Conservation (phyloP, 2,329 filamentous ascomycete species). For the Fusarium foetens region DNA sequence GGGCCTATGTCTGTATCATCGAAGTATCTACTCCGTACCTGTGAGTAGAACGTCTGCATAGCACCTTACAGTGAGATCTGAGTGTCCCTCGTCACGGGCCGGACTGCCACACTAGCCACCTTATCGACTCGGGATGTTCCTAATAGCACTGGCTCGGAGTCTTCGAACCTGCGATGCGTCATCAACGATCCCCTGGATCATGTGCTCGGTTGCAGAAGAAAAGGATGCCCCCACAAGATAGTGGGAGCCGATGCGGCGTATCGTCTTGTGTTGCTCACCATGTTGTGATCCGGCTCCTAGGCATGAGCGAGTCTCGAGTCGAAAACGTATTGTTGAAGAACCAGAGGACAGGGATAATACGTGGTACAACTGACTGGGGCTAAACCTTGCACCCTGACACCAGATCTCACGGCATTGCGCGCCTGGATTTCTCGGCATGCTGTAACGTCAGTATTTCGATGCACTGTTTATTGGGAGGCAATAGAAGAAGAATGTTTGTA, state of each 20-base stretch:
- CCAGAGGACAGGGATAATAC: conserved; percentile 21
- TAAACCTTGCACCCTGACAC: conserved; percentile 40
- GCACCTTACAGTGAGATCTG: neutral
- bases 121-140: neutral
- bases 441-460: conserved; percentile 22
- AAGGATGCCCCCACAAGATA: conserved; percentile 21
- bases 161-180: conserved; percentile 16
- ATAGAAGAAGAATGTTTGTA: neutral
- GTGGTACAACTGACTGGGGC: conserved; percentile 34
- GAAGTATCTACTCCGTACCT: neutral
- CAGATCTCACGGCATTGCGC: conserved; percentile 45
- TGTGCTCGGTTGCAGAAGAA: conserved; percentile 5
- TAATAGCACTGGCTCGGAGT: conserved; percentile 9
- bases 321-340: conserved; percentile 19
- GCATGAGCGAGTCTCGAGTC: conserved; percentile 25
- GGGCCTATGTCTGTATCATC: neutral
- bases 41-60: neutral
- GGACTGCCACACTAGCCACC: neutral
- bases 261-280: conserved; percentile 35
- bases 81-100: neutral
- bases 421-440: conserved; percentile 37
- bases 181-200: conserved; percentile 25
- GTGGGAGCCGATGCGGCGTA: conserved; percentile 42
- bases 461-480: neutral
- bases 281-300: conserved; percentile 22